Conservation (phyloP, 192 early-diverging fungal genomes). For the Coemansia sp. region DNA sequence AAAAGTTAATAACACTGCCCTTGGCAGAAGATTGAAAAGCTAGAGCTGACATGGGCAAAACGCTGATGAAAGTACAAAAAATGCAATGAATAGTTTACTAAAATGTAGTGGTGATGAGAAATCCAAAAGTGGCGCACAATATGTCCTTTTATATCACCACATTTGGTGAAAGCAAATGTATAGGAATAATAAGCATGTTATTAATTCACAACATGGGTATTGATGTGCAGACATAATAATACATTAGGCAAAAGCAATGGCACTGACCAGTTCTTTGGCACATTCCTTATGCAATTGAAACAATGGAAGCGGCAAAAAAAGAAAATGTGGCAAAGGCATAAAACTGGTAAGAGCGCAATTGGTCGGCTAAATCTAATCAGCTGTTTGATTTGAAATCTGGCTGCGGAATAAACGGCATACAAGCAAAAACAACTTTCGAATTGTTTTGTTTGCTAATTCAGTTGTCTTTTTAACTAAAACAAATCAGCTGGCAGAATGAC, state of each 20-base stretch:
- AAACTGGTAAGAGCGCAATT: background rate
- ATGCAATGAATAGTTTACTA: no score
- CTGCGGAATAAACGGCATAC: background rate
- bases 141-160: no score
- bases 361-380: background rate
- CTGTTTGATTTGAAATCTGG: background rate
- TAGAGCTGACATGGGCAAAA: background rate
- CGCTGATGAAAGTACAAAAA: no score
- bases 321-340: background rate
- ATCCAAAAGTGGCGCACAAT: no score
- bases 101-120: no score
- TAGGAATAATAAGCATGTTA: background rate
- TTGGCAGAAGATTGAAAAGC: background rate
- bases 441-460: conserved; percentile 2
- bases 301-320: background rate
- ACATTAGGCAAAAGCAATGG: background rate
- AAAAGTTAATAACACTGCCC: conserved; percentile 1
- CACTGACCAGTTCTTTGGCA: background rate
- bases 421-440: background rate
- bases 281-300: background rate
- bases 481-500: background rate
- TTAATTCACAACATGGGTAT: background rate
- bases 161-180: background rate
- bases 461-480: no score
- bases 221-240: background rate